Conservation (phyloP, 2,329 filamentous ascomycete genomes). For the Emergomyces orientalis region DNA sequence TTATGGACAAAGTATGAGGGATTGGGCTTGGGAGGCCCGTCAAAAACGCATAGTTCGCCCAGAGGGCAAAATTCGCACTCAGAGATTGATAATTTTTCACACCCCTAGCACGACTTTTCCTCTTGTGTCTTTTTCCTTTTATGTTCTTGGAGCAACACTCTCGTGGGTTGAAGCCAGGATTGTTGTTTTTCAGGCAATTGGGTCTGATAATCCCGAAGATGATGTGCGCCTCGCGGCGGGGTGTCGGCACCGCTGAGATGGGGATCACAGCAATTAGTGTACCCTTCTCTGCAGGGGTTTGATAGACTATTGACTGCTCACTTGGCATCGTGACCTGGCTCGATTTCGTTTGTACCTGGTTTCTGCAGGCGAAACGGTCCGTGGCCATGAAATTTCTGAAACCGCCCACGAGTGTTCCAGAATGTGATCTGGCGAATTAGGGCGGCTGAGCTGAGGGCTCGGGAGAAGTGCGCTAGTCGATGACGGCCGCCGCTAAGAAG, state of each 20-base stretch:
- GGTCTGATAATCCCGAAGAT: not conserved
- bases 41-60: not conserved
- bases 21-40: not conserved
- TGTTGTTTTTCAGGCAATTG: not conserved
- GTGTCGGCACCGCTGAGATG: not conserved
- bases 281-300: not conserved
- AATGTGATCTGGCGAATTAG: not conserved
- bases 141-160: not conserved
- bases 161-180: not conserved
- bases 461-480: not conserved
- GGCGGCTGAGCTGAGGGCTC: not conserved
- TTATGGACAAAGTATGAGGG: not conserved
- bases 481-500: not conserved
- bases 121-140: not conserved
- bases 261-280: not conserved
- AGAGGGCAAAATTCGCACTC: not conserved
- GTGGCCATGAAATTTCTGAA: not conserved
- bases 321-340: not conserved
- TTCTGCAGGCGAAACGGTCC: not conserved
- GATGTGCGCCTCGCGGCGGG: not conserved
- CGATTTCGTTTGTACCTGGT: not conserved
- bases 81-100: not conserved
- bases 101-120: not conserved
- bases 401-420: not conserved
- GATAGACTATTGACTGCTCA: not conserved